Base-by-base conservation (phyloP, 495 filamentous ascomycete genomes). In the Rhypophila decipiens region DNA sequence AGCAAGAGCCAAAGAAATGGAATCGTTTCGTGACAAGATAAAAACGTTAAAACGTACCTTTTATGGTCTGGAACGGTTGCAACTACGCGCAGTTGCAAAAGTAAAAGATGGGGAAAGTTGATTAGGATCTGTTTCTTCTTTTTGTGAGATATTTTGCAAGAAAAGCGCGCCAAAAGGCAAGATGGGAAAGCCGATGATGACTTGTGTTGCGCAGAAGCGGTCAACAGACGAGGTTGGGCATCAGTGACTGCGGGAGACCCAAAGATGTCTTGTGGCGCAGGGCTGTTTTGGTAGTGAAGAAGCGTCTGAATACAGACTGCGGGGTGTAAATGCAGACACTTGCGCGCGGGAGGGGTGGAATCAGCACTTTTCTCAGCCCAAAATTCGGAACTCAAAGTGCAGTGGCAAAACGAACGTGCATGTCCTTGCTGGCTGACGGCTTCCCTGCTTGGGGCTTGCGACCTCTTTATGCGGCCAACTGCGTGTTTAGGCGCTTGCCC, bases 151-250 rank as follows among this genome's bases (percentile, higher is more conserved):
- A 31, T 31, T 31, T 42, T 31, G 45, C 20, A 24, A 39, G 38
- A 49, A 53, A 53, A 46, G 44, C 21, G 44, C 27, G 46, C 23
- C 24, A 33, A 23, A 24, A 23, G 13, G 18, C 17, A 20, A 36
- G 43, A 33, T 37, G 17, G n/a, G 33, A 21, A n/a, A n/a, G n/a
- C n/a, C n/a, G 18, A 39, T 39, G 44, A 47, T 56, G 58, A 63
- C 57, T 61, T 61, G 10, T 13, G 10, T 9, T 39, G 56, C 58
- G 57, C 53, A 47, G n/a, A 61, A 58, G 61, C 63, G 61, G 64
- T 64, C 61, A 65, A 44, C 46, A 22, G 37, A 44, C 39, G 55
- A 58, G 52, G 61, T 66, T 66, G 63, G 63, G 63, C 63, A 66
- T 58, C 64, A 65, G 55, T 44, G 52, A 40, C n/a, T 36, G 29